These are phyloP conservation scores for Gelatoporia subvermispora DNA, from an alignment of 768 basidiomycete genomes.

Conservation along the genomic window DNA sequence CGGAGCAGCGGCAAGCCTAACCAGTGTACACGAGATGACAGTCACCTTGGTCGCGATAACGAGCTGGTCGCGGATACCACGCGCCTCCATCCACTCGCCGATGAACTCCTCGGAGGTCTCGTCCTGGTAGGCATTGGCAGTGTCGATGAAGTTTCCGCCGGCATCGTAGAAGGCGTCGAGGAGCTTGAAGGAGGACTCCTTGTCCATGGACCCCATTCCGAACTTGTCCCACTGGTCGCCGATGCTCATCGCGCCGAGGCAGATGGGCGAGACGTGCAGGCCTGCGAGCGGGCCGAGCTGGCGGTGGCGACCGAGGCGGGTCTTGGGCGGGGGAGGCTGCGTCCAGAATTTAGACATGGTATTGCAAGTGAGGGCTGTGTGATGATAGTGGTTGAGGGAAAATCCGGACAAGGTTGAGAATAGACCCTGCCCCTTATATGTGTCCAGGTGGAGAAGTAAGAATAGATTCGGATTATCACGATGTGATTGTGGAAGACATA, in stretches of 20 bases:
- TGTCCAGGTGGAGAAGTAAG: too few relatives aligned
- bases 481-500: too few relatives aligned
- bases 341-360: constrained; percentile 3
- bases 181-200: constrained; percentile 38
- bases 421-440: too few relatives aligned
- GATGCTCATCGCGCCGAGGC: constrained; percentile 45
- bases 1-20: too few relatives aligned
- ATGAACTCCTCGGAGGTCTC: constrained; percentile 30
- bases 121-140: constrained; percentile 32
- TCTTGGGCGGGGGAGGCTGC: constrained; percentile 15
- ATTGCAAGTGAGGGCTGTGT: too few relatives aligned
- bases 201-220: constrained; percentile 40
- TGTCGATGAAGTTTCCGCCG: constrained; percentile 48
- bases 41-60: constrained; percentile 22
- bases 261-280: constrained; percentile 44
- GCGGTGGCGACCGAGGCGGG: constrained; percentile 31
- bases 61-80: constrained; percentile 30
- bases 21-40: background rate
- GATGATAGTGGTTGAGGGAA: too few relatives aligned
- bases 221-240: constrained; percentile 37
- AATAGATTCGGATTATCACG: too few relatives aligned
- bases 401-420: too few relatives aligned
- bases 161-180: constrained; percentile 41
- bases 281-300: constrained; percentile 35
- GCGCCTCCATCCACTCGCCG: constrained; percentile 34